Evolutionary conservation across 2,329 filamentous ascomycete species (phyloP).

Genomic region (Thelonectria rubi): DNA sequence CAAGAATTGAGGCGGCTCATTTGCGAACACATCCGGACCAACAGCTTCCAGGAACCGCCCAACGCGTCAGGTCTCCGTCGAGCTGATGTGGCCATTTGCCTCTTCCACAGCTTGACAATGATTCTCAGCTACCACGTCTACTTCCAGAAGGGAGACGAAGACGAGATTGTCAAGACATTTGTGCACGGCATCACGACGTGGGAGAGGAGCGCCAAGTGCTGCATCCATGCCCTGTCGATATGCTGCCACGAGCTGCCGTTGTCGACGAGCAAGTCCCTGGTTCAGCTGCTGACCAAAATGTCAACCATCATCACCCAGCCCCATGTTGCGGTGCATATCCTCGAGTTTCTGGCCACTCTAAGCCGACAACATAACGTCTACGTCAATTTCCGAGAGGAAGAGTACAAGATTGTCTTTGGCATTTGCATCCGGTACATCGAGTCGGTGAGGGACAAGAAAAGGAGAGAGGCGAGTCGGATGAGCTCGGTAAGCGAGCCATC

Average conservation of each 20-base stretch:
- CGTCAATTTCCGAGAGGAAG: slow-evolving; percentile 88
- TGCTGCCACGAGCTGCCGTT: slow-evolving; percentile 94
- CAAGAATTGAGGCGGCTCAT: slow-evolving; percentile 77
- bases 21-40: slow-evolving; percentile 83
- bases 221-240: slow-evolving; percentile 92
- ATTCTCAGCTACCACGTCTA: slow-evolving; percentile 89
- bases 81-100: slow-evolving; percentile 86
- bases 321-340: slow-evolving; percentile 89
- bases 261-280: slow-evolving; percentile 85
- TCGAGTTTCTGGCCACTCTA: slow-evolving; percentile 92
- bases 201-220: slow-evolving; percentile 88
- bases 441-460: slow-evolving; percentile 77
- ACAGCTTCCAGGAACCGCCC: slow-evolving; percentile 84
- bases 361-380: slow-evolving; percentile 86
- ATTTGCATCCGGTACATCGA: slow-evolving; percentile 95
- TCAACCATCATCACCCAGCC: slow-evolving; percentile 95
- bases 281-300: slow-evolving; percentile 91
- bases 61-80: slow-evolving; percentile 81
- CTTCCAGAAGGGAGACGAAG: slow-evolving; percentile 85
- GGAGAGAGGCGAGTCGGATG: slow-evolving; percentile 58
- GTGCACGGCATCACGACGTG: slow-evolving; percentile 83
- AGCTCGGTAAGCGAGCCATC: slow-evolving; percentile 56
- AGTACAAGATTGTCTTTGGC: slow-evolving; percentile 93
- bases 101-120: slow-evolving; percentile 87
- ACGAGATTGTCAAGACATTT: slow-evolving; percentile 88